Evolutionary conservation across 495 filamentous ascomycete species (phyloP).

Genomic region (Clohesyomyces aquaticus): DNA sequence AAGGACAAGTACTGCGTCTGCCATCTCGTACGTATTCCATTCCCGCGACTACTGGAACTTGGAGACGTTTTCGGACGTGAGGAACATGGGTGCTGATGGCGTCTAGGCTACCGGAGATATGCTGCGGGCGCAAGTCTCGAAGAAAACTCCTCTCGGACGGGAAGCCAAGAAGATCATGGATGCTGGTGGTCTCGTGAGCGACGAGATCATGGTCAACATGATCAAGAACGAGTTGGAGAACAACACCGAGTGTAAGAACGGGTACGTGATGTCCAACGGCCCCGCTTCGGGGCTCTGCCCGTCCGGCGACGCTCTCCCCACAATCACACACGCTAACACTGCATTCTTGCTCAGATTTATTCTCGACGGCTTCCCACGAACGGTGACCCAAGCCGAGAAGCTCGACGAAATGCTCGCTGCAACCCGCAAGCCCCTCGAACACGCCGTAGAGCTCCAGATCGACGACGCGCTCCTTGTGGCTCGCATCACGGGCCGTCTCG

Average conservation of each 20-base stretch:
- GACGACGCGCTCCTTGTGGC: slow-evolving; percentile 90
- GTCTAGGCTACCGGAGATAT: slow-evolving; percentile 95
- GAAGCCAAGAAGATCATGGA: slow-evolving; percentile 99
- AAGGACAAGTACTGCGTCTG: slow-evolving; percentile 97
- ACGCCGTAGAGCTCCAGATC: slow-evolving; percentile 95
- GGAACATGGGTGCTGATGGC: slow-evolving; percentile 26
- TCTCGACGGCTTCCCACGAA: slow-evolving; percentile 96
- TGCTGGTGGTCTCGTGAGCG: slow-evolving; percentile 92
- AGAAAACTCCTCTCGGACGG: slow-evolving; percentile 91
- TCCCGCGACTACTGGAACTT: not conserved
- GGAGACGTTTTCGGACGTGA: slow-evolving; percentile 1
- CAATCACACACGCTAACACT: slow-evolving; percentile 8
- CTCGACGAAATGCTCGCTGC: slow-evolving; percentile 85
- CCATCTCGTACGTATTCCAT: slow-evolving; percentile 76
- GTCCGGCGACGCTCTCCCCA: not conserved
- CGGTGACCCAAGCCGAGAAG: slow-evolving; percentile 90
- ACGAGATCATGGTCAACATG: slow-evolving; percentile 99
- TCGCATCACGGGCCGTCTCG: slow-evolving; percentile 92
- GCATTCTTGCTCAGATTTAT: slow-evolving; percentile 74
- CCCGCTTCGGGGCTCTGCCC: not conserved
- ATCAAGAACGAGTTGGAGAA: slow-evolving; percentile 94
- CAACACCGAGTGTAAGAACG: slow-evolving; percentile 95
- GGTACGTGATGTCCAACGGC: slow-evolving; percentile 58
- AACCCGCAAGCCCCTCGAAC: slow-evolving; percentile 78
- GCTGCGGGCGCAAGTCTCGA: slow-evolving; percentile 96